Base-by-base conservation (phyloP, 2,329 filamentous ascomycete species). In the Epicoccum nigrum region DNA sequence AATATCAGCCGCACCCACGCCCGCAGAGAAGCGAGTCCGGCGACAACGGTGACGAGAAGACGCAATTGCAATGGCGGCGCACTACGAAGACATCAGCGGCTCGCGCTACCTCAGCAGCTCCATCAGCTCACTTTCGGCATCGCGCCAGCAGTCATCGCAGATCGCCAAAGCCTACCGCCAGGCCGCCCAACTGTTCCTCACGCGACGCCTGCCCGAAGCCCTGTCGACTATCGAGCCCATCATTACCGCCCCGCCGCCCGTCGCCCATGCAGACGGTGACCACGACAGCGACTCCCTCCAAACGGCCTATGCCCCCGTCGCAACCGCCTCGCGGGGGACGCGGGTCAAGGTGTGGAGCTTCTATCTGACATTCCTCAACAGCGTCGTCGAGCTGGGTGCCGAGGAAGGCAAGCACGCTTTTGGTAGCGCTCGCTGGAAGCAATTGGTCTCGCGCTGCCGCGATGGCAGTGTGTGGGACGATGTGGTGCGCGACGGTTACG, bases 291-390 rank as follows among this genome's bases (percentile, higher is more conserved):
- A 25, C 23, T 6, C 8, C 28, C 44, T 46, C 17, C 27, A 38
- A 13, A 55, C 58, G 12, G 60, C 62, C 54, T 62, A 83, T 21
- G 88, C 91, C 21, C 90, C 92, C 4, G 86, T 97, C 45, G 87
- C 90, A 45, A 84, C 82, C 57, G 91, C 91, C 45, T 92, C 89
- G 33, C 85, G 88, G 60, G 89, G 87, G 25, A 94, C 90, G 50
- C 82, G 92, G 59, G 88, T 96, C 73, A 99, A 97, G 75, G 88
- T 97, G 58, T 99, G 94, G 94, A 96, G 92, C 73, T 82, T 99
- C 65, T 99, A 97, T 72, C 83, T 97, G 59, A 96, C 92, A 15
- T 88, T 97, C 42, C 80, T 97, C 56, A 96, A 97, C 76, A 89
- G 91, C 31, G 88, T 97, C 58, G 80, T 96, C 28, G 93, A 97